Evolutionary conservation across 139 green algal species (phyloP).

Genomic region (Chlorokybus atmophyticus): DNA sequence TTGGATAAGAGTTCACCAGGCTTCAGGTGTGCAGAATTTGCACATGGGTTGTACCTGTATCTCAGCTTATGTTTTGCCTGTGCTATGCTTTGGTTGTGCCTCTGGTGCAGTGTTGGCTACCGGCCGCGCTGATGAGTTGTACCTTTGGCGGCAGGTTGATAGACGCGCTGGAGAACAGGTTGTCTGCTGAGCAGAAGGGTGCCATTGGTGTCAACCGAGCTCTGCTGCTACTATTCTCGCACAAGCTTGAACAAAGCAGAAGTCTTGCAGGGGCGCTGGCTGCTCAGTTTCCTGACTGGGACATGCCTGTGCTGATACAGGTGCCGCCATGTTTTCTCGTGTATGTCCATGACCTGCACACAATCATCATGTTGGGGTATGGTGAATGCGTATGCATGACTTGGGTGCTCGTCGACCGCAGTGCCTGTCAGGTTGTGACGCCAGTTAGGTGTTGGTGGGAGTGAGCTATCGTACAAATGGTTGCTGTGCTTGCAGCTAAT

Average conservation of each 20-base stretch:
- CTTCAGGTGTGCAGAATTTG: neutral
- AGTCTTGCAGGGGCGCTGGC: slow-evolving; percentile 38
- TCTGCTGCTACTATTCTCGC: slow-evolving; percentile 44
- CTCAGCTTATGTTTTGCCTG: too few relatives aligned
- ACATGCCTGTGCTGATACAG: too few relatives aligned
- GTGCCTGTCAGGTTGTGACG: too few relatives aligned
- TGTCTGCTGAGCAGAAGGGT: slow-evolving; percentile 49
- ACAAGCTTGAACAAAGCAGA: slow-evolving; percentile 45
- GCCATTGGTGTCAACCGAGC: slow-evolving; percentile 50
- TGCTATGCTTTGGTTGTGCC: slow-evolving; percentile 30
- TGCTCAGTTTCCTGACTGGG: slow-evolving; percentile 11
- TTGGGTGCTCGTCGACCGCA: too few relatives aligned
- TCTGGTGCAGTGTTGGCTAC: too few relatives aligned
- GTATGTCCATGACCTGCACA: too few relatives aligned
- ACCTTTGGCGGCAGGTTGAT: slow-evolving; percentile 6
- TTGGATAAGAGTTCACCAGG: neutral
- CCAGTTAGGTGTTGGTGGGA: too few relatives aligned
- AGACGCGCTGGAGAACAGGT: slow-evolving; percentile 39
- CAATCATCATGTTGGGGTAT: too few relatives aligned
- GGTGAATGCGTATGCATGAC: too few relatives aligned
- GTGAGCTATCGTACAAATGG: neutral
- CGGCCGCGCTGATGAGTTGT: neutral
- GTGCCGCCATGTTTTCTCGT: slow-evolving; percentile 22
- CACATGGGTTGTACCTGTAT: too few relatives aligned
- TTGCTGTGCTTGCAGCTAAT: too few relatives aligned